A percentile compares a stretch with the other conserved stretches of the same genome.
Conservation (phyloP, 148 eudicot species). For the Chenopodium album region DNA sequence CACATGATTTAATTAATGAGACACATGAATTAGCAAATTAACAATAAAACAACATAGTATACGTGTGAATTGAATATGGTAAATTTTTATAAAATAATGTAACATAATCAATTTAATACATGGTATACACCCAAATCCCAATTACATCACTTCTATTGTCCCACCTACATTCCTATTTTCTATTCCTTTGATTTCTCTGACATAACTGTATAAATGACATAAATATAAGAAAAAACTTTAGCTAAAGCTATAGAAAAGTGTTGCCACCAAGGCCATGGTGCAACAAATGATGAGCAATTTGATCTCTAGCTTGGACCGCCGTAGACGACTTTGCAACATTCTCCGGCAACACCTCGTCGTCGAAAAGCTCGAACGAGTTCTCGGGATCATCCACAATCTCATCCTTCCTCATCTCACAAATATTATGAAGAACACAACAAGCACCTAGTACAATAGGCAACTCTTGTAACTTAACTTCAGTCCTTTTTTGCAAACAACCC, state of each 20-base stretch:
- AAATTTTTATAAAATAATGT: too few relatives aligned
- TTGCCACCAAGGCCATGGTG: constrained; percentile 50
- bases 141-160: too few relatives aligned
- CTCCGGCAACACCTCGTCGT: constrained; percentile 53
- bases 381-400: constrained; percentile 34
- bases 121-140: too few relatives aligned
- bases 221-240: too few relatives aligned
- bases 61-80: too few relatives aligned
- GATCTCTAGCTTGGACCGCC: constrained; percentile 56
- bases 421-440: constrained; percentile 70
- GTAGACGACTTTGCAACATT: constrained; percentile 36
- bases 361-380: constrained; percentile 48
- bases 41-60: too few relatives aligned
- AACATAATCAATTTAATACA: too few relatives aligned
- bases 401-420: constrained; percentile 59
- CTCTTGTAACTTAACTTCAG: constrained; percentile 71
- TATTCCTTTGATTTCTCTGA: too few relatives aligned
- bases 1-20: too few relatives aligned
- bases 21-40: too few relatives aligned
- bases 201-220: background rate
- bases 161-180: too few relatives aligned
- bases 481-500: constrained; percentile 73
- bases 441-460: constrained; percentile 69
- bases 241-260: too few relatives aligned
- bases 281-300: constrained; percentile 69